Conservation (phyloP, 257 asterid genomes). For the Rubia yunnanensis region DNA sequence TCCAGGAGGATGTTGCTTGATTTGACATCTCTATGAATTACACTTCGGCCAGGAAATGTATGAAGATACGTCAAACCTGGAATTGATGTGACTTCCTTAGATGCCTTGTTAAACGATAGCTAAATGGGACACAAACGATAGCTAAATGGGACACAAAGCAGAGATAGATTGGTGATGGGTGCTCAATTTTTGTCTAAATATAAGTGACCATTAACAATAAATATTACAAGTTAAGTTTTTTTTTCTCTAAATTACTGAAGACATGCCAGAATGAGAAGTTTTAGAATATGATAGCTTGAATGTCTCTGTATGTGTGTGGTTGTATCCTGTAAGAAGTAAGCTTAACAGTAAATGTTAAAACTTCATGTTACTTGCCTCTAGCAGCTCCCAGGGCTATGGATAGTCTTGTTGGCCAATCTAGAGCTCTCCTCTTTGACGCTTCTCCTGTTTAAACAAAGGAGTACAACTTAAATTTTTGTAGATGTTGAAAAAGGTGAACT, state of each 20-base stretch:
- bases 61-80: conserved; percentile 81
- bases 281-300: no score
- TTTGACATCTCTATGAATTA: conserved; percentile 87
- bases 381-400: conserved; percentile 90
- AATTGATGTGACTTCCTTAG: conserved; percentile 2
- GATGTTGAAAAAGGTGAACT: conserved; percentile 10
- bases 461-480: conserved; percentile 10
- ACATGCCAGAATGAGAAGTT: conserved; percentile 6
- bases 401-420: conserved; percentile 88
- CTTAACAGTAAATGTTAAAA: not conserved
- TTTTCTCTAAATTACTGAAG: not conserved
- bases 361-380: conserved; percentile 54
- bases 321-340: not conserved
- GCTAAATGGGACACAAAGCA: not conserved
- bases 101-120: not conserved
- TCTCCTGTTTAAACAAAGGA: conserved; percentile 44
- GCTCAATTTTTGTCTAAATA: not conserved
- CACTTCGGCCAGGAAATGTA: conserved; percentile 65
- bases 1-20: conserved; percentile 89
- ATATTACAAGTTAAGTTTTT: not conserved
- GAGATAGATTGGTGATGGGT: not conserved
- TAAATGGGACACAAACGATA: not conserved
- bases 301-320: not conserved
- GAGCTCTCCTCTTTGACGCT: conserved; percentile 69
- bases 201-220: not conserved